Base-by-base conservation (phyloP, 495 filamentous ascomycete species). In the Penicillium samsonianum region DNA sequence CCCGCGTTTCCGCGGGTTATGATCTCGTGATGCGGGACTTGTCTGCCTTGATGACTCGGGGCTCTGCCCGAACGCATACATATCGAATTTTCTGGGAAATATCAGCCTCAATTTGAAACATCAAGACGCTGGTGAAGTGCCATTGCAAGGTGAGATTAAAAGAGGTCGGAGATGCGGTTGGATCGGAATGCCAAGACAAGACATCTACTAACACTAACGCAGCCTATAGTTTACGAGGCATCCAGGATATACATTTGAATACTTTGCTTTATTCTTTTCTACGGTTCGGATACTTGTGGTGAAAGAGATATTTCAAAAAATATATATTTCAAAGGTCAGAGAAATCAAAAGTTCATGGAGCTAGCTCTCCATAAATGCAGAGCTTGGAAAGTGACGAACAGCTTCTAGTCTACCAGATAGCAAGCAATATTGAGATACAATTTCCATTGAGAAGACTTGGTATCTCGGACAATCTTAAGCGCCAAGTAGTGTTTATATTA, bases 1-100 rank as follows among this genome's bases (percentile, higher is more conserved):
- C 7, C 74, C 77, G 30, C 80, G 73, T 67, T 82, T 82, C 23
- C 78, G 73, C 19, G 80, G 76, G 43, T 78, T 78, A 50, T 75
- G 61, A 40, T 74, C 73, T 50, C 59, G 64, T 3, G 67, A 68
- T 19, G 48, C 47, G 9, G 65, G 61, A 57, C 61, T 68, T 9
- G 60, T 53, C 48, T 67, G 61, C 41, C 66, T 55, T 20, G 64
- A 67, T 17, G 58, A 62, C n/a, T 37, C 55, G 0, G 59, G 57
- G 19, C 57, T 67, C 20, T 62, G 50, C 20, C 44, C 53, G 16
- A 41, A 33, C 4, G 54, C 40, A 50, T 67, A 64, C 66, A 69
- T 63, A 16, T 63, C 37, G 46, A 60, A 16, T 57, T 51, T 37
- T 19, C 28, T 20, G 46, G 7, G 19, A 52, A 43, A 44, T 22